Conservation (phyloP, 169 alveolate genomes). For the Cryptosporidium felis region DNA sequence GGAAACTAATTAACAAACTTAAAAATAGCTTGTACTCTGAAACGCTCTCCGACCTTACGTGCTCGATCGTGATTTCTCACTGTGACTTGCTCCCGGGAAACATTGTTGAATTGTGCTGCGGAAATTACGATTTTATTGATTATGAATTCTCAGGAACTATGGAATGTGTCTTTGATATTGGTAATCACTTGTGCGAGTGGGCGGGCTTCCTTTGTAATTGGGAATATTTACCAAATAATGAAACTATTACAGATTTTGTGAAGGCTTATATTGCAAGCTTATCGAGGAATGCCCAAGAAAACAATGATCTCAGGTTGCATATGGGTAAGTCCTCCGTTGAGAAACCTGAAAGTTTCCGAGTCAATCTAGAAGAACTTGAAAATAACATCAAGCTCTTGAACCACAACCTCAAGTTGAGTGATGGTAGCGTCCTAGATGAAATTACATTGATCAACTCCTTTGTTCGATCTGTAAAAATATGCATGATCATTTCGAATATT, state of each 20-base stretch:
- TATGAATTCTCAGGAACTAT: conserved; percentile 59
- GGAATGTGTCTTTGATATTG: conserved; percentile 61
- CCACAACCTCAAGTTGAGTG: not conserved
- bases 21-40: not conserved
- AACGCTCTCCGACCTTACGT: not conserved
- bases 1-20: not conserved
- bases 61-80: conserved; percentile 50
- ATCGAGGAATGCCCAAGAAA: not conserved
- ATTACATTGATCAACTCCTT: not conserved
- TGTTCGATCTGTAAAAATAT: not conserved
- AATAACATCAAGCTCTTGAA: not conserved
- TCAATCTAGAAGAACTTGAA: not conserved
- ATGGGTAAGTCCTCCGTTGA: no score
- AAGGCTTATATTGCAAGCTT: not conserved
- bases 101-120: not conserved
- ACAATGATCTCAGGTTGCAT: no score
- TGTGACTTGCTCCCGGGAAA: conserved; percentile 67
- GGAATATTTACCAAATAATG: conserved; percentile 28
- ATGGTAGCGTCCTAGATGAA: not conserved
- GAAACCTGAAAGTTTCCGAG: not conserved
- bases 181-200: conserved; percentile 64
- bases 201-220: conserved; percentile 66
- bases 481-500: conserved; percentile 53
- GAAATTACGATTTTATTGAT: conserved; percentile 33
- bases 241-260: not conserved